These are phyloP conservation scores for Ambrosiella beaveri DNA, from an alignment of 2,329 filamentous ascomycete species.

Conservation along the genomic window DNA sequence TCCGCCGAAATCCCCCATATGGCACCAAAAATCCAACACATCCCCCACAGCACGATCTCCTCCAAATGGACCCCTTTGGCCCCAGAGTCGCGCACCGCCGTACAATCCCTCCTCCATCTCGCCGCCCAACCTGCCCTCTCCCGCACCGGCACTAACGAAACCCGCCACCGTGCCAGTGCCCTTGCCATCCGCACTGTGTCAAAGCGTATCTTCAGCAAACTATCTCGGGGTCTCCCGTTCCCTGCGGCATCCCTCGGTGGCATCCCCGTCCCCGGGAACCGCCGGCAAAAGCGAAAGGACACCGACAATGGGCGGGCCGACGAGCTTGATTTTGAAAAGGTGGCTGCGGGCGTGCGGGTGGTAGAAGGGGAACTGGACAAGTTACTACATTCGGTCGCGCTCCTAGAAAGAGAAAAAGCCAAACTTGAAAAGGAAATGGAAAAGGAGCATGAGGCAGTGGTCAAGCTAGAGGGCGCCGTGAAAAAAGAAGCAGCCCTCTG, in stretches of 20 bases:
- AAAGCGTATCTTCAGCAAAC: slow-evolving; percentile 37
- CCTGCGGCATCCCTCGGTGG: slow-evolving; percentile 30
- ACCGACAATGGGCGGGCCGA: slow-evolving; percentile 30
- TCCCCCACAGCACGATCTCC: slow-evolving; percentile 45
- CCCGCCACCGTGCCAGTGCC: slow-evolving; percentile 35
- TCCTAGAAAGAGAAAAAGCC: slow-evolving; percentile 41
- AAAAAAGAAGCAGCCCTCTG: slow-evolving; percentile 34
- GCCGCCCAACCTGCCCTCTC: slow-evolving; percentile 45
- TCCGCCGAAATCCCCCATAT: slow-evolving; percentile 26
- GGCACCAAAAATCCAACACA: slow-evolving; percentile 29
- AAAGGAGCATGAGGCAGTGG: slow-evolving; percentile 33
- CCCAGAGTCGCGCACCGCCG: slow-evolving; percentile 33
- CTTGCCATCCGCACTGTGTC: slow-evolving; percentile 37
- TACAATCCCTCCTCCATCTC: slow-evolving; percentile 38
- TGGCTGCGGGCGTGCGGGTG: slow-evolving; percentile 38
- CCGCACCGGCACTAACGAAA: slow-evolving; percentile 31
- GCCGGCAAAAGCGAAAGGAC: slow-evolving; percentile 6
- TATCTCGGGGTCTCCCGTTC: slow-evolving; percentile 47
- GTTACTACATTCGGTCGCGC: slow-evolving; percentile 41
- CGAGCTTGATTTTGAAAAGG: slow-evolving; percentile 49
- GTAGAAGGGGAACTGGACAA: slow-evolving; percentile 45
- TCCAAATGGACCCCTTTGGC: slow-evolving; percentile 49
- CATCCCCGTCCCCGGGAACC: slow-evolving; percentile 5
- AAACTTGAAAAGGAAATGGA: slow-evolving; percentile 39
- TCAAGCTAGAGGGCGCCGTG: slow-evolving; percentile 37